A percentile compares a stretch with the other conserved stretches of the same genome.
phyloP scores from a whole-genome alignment of 2,329 filamentous ascomycete genomes.

The Penicillium sp. region DNA sequence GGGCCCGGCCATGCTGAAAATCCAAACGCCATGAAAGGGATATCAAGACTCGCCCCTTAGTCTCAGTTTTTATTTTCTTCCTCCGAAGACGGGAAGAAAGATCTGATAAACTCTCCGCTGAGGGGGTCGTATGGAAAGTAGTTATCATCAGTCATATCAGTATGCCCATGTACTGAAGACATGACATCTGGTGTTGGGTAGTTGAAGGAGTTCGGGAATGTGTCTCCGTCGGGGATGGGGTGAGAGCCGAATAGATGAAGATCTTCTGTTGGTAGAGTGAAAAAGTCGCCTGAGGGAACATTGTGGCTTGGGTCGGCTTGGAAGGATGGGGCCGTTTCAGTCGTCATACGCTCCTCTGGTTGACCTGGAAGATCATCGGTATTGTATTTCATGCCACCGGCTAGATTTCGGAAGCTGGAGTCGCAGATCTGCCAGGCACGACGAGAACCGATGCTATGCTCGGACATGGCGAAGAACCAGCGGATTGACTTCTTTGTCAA shows the following conservation, averaged over 20 bases:
- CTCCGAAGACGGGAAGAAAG: constrained; percentile 35
- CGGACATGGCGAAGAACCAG: constrained; percentile 45
- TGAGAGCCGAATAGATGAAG: constrained; percentile 6
- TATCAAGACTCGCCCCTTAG: background rate
- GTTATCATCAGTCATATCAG: constrained; percentile 21
- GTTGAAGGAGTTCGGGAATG: constrained; percentile 13
- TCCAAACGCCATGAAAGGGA: background rate
- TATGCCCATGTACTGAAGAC: constrained; percentile 7
- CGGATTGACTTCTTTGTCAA: constrained; percentile 44
- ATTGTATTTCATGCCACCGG: constrained; percentile 36
- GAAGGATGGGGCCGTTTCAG: background rate
- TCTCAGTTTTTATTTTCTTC: constrained; percentile 20
- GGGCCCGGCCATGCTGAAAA: background rate
- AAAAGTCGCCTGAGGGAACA: constrained; percentile 10
- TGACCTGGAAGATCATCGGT: constrained; percentile 33
- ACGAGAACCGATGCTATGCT: constrained; percentile 38
- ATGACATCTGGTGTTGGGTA: constrained; percentile 15
- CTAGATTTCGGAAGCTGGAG: constrained; percentile 35
- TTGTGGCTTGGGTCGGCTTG: background rate
- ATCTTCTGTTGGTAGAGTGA: constrained; percentile 12
- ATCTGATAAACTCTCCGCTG: constrained; percentile 38
- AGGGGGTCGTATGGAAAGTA: constrained; percentile 43
- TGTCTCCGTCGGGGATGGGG: constrained; percentile 7
- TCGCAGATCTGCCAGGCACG: constrained; percentile 46
- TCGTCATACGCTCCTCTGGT: constrained; percentile 13